Conservation (phyloP, 176 grass and related monocot species). For the Juncus inflexus region DNA sequence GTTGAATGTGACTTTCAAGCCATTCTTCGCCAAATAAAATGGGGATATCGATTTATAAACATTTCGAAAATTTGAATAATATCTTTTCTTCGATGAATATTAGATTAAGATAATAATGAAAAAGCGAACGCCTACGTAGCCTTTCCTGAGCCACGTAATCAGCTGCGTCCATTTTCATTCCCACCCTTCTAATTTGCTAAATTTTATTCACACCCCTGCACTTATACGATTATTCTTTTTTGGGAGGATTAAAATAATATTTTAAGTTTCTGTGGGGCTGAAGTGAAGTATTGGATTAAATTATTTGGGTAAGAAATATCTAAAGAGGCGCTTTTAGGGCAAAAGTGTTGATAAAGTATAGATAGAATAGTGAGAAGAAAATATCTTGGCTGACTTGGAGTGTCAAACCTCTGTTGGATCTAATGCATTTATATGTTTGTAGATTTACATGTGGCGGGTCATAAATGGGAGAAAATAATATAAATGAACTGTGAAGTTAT, state of each 20-base stretch:
- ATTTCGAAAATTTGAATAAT: constrained; percentile 2
- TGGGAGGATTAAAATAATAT: too few species aligned
- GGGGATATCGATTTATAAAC: background rate
- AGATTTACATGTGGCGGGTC: too few species aligned
- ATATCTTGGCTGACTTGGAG: background rate
- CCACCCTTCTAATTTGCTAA: too few species aligned
- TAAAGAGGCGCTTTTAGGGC: background rate
- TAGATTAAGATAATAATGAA: background rate
- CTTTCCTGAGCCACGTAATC: constrained; percentile 14
- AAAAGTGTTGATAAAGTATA: constrained; percentile 13
- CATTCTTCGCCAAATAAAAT: background rate
- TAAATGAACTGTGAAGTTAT: too few species aligned
- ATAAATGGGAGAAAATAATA: too few species aligned
- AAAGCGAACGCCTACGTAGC: constrained; percentile 7
- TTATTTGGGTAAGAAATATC: constrained; percentile 12
- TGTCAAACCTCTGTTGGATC: background rate
- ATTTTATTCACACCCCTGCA: too few species aligned
- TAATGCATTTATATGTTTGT: too few species aligned
- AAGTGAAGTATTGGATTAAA: background rate
- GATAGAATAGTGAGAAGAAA: background rate
- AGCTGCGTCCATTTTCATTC: background rate
- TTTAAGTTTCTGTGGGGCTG: too few species aligned
- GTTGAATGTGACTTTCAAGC: background rate
- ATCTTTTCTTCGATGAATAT: background rate
- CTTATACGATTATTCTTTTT: too few species aligned